phyloP scores from a whole-genome alignment of 441 rosid species.

The Croton laevigatus region DNA sequence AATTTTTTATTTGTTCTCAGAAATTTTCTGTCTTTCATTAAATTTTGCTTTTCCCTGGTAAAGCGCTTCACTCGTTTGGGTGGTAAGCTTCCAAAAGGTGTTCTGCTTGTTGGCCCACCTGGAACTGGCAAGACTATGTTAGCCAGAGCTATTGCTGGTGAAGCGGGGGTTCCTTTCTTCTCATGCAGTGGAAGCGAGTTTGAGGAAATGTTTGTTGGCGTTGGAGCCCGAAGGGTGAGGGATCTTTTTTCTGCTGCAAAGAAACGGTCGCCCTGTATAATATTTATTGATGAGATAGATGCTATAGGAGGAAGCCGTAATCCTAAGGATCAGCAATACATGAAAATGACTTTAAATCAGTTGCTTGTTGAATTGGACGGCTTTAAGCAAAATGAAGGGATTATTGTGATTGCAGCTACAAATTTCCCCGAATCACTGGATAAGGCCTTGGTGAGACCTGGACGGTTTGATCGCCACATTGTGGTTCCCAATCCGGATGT shows the following conservation, averaged over 20 bases:
- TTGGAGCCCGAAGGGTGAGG: constrained; percentile 93
- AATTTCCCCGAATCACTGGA: constrained; percentile 95
- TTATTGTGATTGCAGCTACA: constrained; percentile 91
- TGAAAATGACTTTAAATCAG: constrained; percentile 96
- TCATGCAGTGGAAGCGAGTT: constrained; percentile 99
- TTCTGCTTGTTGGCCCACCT: constrained; percentile 94
- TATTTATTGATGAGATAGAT: constrained; percentile 91
- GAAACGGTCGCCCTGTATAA: constrained; percentile 89
- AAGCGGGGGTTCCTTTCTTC: constrained; percentile 98
- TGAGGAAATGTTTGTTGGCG: constrained; percentile 99
- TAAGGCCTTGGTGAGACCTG: constrained; percentile 94
- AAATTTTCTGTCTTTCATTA: not conserved
- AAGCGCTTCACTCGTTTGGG: constrained; percentile 96
- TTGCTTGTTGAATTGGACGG: constrained; percentile 94
- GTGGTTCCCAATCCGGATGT: constrained; percentile 95
- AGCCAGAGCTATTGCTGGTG: constrained; percentile 99
- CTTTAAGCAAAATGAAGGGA: constrained; percentile 94
- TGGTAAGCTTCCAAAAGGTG: constrained; percentile 98
- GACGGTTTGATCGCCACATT: constrained; percentile 92
- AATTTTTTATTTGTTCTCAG: not conserved
- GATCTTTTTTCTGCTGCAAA: constrained; percentile 95
- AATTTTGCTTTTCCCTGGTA: constrained; percentile 21
- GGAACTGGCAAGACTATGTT: constrained; percentile 98
- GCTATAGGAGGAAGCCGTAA: constrained; percentile 95
- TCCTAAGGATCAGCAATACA: constrained; percentile 85